Base-by-base conservation (phyloP, 257 asterid species). In the Nicotiana benthamiana region DNA sequence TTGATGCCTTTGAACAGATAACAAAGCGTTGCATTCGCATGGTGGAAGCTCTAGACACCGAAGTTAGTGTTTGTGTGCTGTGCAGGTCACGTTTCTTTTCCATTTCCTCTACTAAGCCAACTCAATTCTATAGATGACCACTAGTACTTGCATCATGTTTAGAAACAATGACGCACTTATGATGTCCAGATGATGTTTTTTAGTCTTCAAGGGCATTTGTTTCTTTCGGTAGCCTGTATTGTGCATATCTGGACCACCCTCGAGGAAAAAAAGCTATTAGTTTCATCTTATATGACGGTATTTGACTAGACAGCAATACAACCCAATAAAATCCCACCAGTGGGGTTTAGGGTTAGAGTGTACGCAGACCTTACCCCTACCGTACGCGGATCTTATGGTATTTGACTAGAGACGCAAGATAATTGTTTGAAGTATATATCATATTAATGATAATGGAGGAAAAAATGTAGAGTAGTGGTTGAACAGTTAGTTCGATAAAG, bases 1-100 rank as follows among this genome's bases (percentile, higher is more conserved):
- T 80, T 81, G 93, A 96, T 86, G 92, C 97, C 61, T 80, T 94
- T 5, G 96, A 90, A 56, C 95, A 94, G 75, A 90, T 96, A 80
- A 90, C 87, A 24, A 88, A 79, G 81, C 92, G 97, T 9, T 91
- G 98, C 83, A 89, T 92, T 64, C 97, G 97, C 13, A 88, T 94
- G 75, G 76, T 91, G 81, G 97, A 87, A 76, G 83, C 90, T 79
- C 36, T 84, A 43, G 90, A 89, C 48, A 75, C 91, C 70, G 94
- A 86, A 24, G 86, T 87, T 46, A 92, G 95, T 72, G 97, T 97
- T 80, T 96, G 99, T 84, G 88, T 89, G 27, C 86, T 96, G 83
- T 96, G 97, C 98, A 91, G 99, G 99, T 95, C 62, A 51, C 26
- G 74, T 64, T 60, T 79, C 79, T 40, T n/a, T 80, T 77, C 77